Conservation (phyloP, 2,329 filamentous ascomycete species). For the Beauveria pseudobassiana region DNA sequence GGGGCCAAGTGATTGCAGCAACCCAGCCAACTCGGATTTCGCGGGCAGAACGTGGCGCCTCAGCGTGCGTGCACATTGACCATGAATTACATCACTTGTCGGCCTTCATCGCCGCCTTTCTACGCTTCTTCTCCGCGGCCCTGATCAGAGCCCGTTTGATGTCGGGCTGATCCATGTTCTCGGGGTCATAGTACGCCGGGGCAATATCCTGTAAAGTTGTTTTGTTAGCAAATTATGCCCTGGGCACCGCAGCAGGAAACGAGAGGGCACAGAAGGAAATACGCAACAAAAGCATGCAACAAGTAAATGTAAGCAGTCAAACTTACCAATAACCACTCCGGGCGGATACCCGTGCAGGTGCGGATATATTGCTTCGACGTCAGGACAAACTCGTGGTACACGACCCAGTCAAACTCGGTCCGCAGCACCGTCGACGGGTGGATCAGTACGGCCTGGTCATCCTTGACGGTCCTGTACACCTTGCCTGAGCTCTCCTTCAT, state of each 20-base stretch:
- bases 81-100: constrained; percentile 26
- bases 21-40: no score
- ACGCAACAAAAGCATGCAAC: neutral
- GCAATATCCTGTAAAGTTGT: constrained; percentile 68
- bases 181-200: constrained; percentile 83
- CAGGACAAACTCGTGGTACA: constrained; percentile 97
- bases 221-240: constrained; percentile 48
- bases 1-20: neutral
- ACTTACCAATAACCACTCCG: constrained; percentile 86
- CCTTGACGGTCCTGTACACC: constrained; percentile 91
- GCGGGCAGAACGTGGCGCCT: neutral
- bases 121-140: constrained; percentile 51
- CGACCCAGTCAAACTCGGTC: constrained; percentile 88
- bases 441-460: constrained; percentile 86
- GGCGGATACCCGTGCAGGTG: constrained; percentile 82
- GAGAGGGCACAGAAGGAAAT: neutral
- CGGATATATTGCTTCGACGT: constrained; percentile 98
- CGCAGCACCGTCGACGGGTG: constrained; percentile 88
- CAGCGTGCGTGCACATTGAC: neutral
- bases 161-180: constrained; percentile 77
- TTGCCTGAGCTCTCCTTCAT: constrained; percentile 87
- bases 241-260: neutral
- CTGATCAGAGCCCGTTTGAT: constrained; percentile 61
- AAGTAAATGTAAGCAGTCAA: neutral
- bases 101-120: constrained; percentile 50